phyloP scores from a whole-genome alignment of 768 basidiomycete species.

The Suillus paluster region DNA sequence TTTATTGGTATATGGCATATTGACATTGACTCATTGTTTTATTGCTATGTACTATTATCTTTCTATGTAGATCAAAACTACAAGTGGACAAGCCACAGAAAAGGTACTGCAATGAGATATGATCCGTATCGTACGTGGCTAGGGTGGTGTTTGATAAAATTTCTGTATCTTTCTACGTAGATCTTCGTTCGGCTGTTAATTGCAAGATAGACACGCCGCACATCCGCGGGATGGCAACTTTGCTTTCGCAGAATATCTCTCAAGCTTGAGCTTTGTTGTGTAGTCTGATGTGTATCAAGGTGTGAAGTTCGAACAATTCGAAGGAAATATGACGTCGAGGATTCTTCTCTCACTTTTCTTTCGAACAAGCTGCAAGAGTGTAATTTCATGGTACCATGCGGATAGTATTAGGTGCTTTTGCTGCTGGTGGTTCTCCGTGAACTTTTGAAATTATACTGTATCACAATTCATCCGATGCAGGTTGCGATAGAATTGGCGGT shows the following conservation, averaged over 20 bases:
- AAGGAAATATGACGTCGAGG: background rate
- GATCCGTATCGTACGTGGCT: conserved; percentile 21
- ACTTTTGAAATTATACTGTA: background rate
- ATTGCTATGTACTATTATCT: background rate
- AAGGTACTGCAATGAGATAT: conserved; percentile 12
- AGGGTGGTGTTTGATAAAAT: conserved; percentile 16
- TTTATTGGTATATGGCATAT: no score
- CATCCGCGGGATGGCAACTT: background rate
- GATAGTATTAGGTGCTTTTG: no score
- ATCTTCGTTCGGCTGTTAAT: background rate
- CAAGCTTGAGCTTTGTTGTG: no score
- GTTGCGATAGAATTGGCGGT: background rate
- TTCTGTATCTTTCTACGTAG: no score
- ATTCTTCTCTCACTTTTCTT: background rate
- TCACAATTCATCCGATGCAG: background rate
- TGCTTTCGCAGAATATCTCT: background rate
- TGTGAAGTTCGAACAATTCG: background rate
- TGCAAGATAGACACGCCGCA: background rate
- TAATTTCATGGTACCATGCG: background rate
- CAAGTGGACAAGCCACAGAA: conserved; percentile 24
- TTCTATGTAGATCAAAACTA: conserved; percentile 20
- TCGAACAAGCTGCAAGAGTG: background rate
- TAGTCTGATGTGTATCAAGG: no score
- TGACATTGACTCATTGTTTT: background rate
- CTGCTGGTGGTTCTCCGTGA: no score